Evolutionary conservation across 345 rosid genomes (phyloP).

Genomic region (Populus nigra): DNA sequence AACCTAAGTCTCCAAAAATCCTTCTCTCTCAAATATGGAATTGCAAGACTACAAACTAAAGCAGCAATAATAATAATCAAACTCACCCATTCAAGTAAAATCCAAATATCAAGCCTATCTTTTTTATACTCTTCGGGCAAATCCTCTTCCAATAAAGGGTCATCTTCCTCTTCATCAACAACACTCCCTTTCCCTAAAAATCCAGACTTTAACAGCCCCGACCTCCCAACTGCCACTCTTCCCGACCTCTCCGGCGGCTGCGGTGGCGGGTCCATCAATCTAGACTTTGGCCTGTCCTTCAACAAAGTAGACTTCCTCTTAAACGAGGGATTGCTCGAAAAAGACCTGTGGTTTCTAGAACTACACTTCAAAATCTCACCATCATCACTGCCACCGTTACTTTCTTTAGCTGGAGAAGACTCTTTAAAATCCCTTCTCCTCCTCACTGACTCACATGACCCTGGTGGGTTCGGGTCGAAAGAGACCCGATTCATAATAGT

Average conservation of each 20-base stretch:
- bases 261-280: conserved; percentile 28
- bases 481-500: conserved; percentile 31
- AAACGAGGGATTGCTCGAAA: conserved; percentile 18
- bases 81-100: conserved; percentile 28
- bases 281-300: conserved; percentile 29
- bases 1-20: conserved; percentile 19
- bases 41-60: conserved; percentile 22
- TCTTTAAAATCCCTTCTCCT: conserved; percentile 22
- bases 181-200: conserved; percentile 19
- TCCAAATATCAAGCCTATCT: conserved; percentile 23
- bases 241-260: conserved; percentile 21
- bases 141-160: conserved; percentile 30
- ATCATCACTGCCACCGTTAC: neutral
- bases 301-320: conserved; percentile 22
- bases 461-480: conserved; percentile 30
- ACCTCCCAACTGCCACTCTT: conserved; percentile 14
- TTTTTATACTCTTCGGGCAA: conserved; percentile 17
- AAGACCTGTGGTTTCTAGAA: conserved; percentile 12
- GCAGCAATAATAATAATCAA: conserved; percentile 28
- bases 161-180: conserved; percentile 31
- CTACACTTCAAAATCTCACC: conserved; percentile 28
- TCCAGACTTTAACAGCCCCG: conserved; percentile 34
- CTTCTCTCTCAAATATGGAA: conserved; percentile 9
- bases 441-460: conserved; percentile 17
- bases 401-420: conserved; percentile 23